Percentiles rank a stretch among this genome's conserved stretches.
Conservation (phyloP, 768 basidiomycete genomes). For the Amanita phalloides region DNA sequence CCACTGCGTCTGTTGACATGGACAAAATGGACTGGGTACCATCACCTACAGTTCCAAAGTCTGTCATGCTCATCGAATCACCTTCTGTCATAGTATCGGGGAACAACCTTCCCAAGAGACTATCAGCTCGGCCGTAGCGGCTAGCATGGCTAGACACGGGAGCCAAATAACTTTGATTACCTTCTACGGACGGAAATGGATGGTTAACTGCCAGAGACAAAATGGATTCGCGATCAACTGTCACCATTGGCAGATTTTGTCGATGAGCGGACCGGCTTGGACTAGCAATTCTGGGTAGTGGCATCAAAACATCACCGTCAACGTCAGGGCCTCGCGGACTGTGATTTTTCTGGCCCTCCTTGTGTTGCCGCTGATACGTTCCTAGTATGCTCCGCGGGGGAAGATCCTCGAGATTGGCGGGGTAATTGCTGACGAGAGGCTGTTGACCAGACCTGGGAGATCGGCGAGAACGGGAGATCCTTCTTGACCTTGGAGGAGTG, state of each 20-base stretch:
- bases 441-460: background rate
- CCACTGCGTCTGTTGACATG: conserved; percentile 3
- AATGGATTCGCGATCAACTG: background rate
- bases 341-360: background rate
- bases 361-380: conserved; percentile 10
- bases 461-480: conserved; percentile 7
- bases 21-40: conserved; percentile 12
- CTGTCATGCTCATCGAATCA: conserved; percentile 8
- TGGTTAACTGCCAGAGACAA: background rate
- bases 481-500: conserved; percentile 8
- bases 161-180: background rate
- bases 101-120: conserved; percentile 17
- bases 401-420: conserved; percentile 26
- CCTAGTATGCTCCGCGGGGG: conserved; percentile 20
- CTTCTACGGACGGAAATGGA: background rate
- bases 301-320: conserved; percentile 6
- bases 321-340: background rate
- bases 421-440: conserved; percentile 11
- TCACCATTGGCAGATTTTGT: background rate
- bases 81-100: conserved; percentile 11
- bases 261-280: background rate
- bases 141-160: background rate
- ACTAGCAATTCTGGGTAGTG: conserved; percentile 7
- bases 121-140: conserved; percentile 10
- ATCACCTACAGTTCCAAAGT: conserved; percentile 12